Conservation (phyloP, 2,329 filamentous ascomycete species). For the Camptophora hylomeconis region DNA sequence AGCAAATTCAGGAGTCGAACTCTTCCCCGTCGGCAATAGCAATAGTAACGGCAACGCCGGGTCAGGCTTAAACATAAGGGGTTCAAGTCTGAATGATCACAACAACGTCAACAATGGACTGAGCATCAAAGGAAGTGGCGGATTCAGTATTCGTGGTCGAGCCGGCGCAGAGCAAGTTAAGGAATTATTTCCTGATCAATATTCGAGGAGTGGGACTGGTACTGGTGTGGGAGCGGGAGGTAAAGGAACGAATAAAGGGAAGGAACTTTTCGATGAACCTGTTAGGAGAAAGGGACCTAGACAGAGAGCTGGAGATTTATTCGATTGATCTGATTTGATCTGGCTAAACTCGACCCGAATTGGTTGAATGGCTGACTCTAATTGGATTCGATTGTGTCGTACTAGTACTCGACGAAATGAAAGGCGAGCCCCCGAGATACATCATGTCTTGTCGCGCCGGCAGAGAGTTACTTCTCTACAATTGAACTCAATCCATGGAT, state of each 20-base stretch:
- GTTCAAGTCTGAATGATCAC: slow-evolving; percentile 34
- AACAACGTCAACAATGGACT: slow-evolving; percentile 21
- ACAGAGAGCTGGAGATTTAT: slow-evolving; percentile 60
- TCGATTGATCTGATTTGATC: no score
- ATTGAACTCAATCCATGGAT: no score
- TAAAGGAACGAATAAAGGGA: slow-evolving; percentile 45
- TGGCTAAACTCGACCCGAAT: no score
- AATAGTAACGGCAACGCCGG: slow-evolving; percentile 19
- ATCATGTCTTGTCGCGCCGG: no score
- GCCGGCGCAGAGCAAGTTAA: slow-evolving; percentile 45
- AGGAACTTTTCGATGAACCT: slow-evolving; percentile 55
- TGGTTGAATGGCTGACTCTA: no score
- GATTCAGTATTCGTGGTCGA: slow-evolving; percentile 58
- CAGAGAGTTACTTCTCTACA: no score
- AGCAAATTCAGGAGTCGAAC: slow-evolving; percentile 23
- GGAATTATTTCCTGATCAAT: slow-evolving; percentile 58
- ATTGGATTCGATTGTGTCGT: no score
- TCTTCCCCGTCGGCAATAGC: slow-evolving; percentile 21
- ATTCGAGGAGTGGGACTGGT: slow-evolving; percentile 10
- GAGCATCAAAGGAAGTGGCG: slow-evolving; percentile 26
- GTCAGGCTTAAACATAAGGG: slow-evolving; percentile 46
- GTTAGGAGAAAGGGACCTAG: slow-evolving; percentile 37
- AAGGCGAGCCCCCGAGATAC: no score
- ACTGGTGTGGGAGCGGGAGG: slow-evolving; percentile 5
- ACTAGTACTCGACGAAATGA: no score